Base-by-base conservation (phyloP, 495 filamentous ascomycete genomes). In the Tuber melanosporum region DNA sequence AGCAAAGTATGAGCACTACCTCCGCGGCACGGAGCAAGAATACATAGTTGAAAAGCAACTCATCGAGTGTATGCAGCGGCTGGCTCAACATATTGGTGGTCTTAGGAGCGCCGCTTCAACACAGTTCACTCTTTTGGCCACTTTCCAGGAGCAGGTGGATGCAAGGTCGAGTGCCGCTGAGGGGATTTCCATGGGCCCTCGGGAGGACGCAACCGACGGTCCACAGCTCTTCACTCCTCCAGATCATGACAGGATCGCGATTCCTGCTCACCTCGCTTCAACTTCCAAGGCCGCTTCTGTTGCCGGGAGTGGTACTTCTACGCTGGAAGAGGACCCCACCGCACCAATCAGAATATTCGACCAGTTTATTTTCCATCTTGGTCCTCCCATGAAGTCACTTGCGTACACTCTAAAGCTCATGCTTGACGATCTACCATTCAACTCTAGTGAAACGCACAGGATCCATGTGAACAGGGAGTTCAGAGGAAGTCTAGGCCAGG, bases 381-480 rank as follows among this genome's bases (percentile, higher is more conserved):
- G 95, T 0, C 95, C 95, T 2, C 94, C 94, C 1, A 97, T 98
- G 93, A 95, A 96, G 83, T 97, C 94, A 0, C 87, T 99, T 45
- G 94, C 94, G 17, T 94, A 92, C 75, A 99, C 95, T 0, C 87
- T 98, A 47, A 92, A 92, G 47, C 91, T 94, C 77, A 93, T 97
- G 39, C 90, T 99, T 19, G 90, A 93, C 41, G 93, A 97, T 66
- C 89, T 97, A 1, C 93, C 95, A 0, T 97, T 94, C 84, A 89
- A 89, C 7, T 57, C 78, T 6, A 72, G 71, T 42, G 74, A 72
- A 47, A 71, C 42, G 3, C 72, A 81, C 20, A 71, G 71, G 2
- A 92, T 98, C 69, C 88, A 87, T 3, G 86, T 95, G 71, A 92
- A 97, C 82, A 89, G 90, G 66, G 89, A 92, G 71, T 96, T 96